These are phyloP conservation scores for Lepiota subincarnata DNA, from an alignment of 768 basidiomycete genomes.

Conservation along the genomic window DNA sequence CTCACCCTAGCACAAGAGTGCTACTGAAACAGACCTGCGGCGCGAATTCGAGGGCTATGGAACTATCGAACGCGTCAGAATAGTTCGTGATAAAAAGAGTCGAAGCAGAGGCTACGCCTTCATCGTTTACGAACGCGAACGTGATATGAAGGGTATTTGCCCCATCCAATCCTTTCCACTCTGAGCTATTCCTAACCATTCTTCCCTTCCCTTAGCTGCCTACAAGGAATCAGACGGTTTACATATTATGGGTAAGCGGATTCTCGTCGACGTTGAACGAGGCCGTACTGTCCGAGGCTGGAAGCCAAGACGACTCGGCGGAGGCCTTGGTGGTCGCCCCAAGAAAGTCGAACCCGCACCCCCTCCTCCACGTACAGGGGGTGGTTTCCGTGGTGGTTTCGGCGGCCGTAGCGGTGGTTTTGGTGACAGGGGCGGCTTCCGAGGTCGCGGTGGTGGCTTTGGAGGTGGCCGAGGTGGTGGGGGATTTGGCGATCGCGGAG, in stretches of 20 bases:
- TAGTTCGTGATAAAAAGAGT: constrained; percentile 87
- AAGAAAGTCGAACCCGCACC: constrained; percentile 63
- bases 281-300: constrained; percentile 97
- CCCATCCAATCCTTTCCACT: constrained; percentile 12
- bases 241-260: constrained; percentile 92
- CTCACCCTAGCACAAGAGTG: constrained; percentile 72
- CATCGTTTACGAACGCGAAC: constrained; percentile 94
- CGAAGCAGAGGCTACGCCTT: constrained; percentile 93
- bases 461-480: constrained; percentile 35
- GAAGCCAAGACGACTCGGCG: constrained; percentile 95
- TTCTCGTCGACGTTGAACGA: constrained; percentile 96
- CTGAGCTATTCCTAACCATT: constrained; percentile 14
- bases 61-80: constrained; percentile 88
- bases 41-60: constrained; percentile 96
- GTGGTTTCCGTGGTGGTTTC: constrained; percentile 29
- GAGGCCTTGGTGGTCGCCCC: constrained; percentile 98
- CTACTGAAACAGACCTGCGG: constrained; percentile 87
- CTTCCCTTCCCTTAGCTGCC: constrained; percentile 51
- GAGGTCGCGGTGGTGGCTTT: constrained; percentile 37
- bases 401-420: constrained; percentile 42
- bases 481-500: constrained; percentile 36
- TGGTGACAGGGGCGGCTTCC: constrained; percentile 43
- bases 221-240: constrained; percentile 99
- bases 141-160: constrained; percentile 93
- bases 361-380: constrained; percentile 32